phyloP scores from a whole-genome alignment of 2,329 filamentous ascomycete genomes.

The Phialophora verrucosa region DNA sequence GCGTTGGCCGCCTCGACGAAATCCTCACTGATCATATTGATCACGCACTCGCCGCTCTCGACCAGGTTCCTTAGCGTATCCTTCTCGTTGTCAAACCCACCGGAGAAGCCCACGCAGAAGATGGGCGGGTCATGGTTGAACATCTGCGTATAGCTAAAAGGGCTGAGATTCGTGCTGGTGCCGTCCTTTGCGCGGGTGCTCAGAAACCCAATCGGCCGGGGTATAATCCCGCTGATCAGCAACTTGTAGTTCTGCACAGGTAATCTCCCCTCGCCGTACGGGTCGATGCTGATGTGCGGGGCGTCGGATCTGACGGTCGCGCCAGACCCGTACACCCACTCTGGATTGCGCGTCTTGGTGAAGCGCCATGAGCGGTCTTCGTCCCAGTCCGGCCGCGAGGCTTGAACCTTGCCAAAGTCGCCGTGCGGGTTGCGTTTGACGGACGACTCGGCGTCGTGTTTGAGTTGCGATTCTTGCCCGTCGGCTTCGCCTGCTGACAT shows the following conservation, averaged over 20 bases:
- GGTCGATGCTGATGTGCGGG: constrained; percentile 78
- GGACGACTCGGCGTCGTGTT: constrained; percentile 51
- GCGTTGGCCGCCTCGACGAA: constrained; percentile 88
- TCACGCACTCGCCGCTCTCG: constrained; percentile 74
- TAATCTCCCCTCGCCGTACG: constrained; percentile 72
- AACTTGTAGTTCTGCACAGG: constrained; percentile 85
- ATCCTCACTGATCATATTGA: constrained; percentile 86
- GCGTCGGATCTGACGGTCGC: constrained; percentile 55
- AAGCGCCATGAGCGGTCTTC: constrained; percentile 44
- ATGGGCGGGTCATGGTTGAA: constrained; percentile 85
- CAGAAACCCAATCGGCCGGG: constrained; percentile 76
- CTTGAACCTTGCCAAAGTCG: constrained; percentile 50
- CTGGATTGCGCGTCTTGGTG: constrained; percentile 50
- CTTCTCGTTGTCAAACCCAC: constrained; percentile 67
- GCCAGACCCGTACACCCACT: constrained; percentile 52
- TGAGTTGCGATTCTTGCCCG: constrained; percentile 31
- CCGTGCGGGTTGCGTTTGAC: constrained; percentile 43
- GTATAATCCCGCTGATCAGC: constrained; percentile 80
- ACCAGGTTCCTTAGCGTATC: constrained; percentile 78
- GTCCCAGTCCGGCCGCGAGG: constrained; percentile 51
- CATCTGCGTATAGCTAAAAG: constrained; percentile 85
- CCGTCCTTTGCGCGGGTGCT: constrained; percentile 68
- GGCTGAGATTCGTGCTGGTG: constrained; percentile 74
- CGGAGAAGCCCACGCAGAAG: constrained; percentile 70
- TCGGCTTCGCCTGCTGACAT: constrained; percentile 6